phyloP scores from a whole-genome alignment of 805 yeast genomes.

The Candida dajiaensis region DNA sequence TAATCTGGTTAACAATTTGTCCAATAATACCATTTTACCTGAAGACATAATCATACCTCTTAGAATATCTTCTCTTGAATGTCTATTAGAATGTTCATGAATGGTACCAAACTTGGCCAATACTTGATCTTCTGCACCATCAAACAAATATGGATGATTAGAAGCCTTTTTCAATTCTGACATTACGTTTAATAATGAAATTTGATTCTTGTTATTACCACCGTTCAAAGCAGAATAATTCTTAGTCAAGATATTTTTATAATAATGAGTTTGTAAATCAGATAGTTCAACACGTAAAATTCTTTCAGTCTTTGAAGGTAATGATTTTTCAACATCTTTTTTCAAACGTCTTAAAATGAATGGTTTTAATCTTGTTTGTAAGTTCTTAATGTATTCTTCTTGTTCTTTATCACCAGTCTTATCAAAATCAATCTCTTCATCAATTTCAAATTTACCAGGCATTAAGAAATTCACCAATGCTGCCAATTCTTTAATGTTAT shows the following conservation, averaged over 20 bases:
- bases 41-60: slow-evolving; percentile 95
- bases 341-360: slow-evolving; percentile 89
- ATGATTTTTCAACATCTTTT: slow-evolving; percentile 94
- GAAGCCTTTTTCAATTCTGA: slow-evolving; percentile 95
- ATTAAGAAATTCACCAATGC: slow-evolving; percentile 91
- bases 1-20: slow-evolving; percentile 77
- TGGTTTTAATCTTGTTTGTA: slow-evolving; percentile 84
- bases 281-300: slow-evolving; percentile 92
- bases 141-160: slow-evolving; percentile 94
- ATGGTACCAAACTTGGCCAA: slow-evolving; percentile 54
- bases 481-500: slow-evolving; percentile 90
- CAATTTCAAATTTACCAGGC: slow-evolving; percentile 91
- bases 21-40: slow-evolving; percentile 96
- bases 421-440: slow-evolving; percentile 93
- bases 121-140: slow-evolving; percentile 84
- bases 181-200: slow-evolving; percentile 87
- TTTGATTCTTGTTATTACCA: slow-evolving; percentile 70
- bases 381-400: slow-evolving; percentile 79
- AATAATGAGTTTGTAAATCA: slow-evolving; percentile 91
- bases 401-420: slow-evolving; percentile 73
- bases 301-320: slow-evolving; percentile 94
- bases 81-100: slow-evolving; percentile 27
- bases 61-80: slow-evolving; percentile 70
- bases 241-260: slow-evolving; percentile 86
- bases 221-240: slow-evolving; percentile 89